A percentile compares a stretch with the other conserved stretches of the same genome.
Evolutionary conservation across 2,329 filamentous ascomycete genomes (phyloP).

Genomic region (Xylariaceae sp.): DNA sequence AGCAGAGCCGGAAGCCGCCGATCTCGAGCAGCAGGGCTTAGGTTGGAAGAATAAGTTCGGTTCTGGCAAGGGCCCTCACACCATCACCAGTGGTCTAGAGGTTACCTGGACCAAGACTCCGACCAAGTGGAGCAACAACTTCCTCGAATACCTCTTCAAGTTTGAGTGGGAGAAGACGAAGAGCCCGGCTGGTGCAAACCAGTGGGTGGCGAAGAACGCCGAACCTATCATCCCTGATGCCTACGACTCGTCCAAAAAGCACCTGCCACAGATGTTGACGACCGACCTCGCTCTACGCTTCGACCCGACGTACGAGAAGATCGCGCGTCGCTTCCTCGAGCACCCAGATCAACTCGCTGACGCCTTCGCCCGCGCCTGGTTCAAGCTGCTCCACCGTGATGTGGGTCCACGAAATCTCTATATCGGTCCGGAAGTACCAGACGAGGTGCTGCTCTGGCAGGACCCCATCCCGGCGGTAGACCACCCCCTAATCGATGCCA

Average conservation of each 20-base stretch:
- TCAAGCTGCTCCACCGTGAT: conserved; percentile 82
- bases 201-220: conserved; percentile 74
- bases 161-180: conserved; percentile 78
- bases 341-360: conserved; percentile 70
- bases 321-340: conserved; percentile 69
- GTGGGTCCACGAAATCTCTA: conserved; percentile 73
- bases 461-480: conserved; percentile 67
- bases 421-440: conserved; percentile 73
- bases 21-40: conserved; percentile 68
- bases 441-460: conserved; percentile 73
- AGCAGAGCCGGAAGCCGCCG: conserved; percentile 66
- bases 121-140: conserved; percentile 75
- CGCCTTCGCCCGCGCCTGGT: conserved; percentile 75
- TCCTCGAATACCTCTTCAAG: conserved; percentile 75
- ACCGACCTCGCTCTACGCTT: conserved; percentile 73
- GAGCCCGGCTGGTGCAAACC: conserved; percentile 74
- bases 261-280: conserved; percentile 75
- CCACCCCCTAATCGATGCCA: conserved; percentile 61
- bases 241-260: conserved; percentile 71
- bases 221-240: conserved; percentile 71
- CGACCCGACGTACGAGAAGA: conserved; percentile 75
- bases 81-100: conserved; percentile 77
- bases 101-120: conserved; percentile 80
- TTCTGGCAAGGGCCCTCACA: conserved; percentile 69
- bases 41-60: conserved; percentile 70